A percentile compares a stretch with the other conserved stretches of the same genome.
phyloP scores from a whole-genome alignment of 2,329 filamentous ascomycete genomes.

The Dothistroma pini region DNA sequence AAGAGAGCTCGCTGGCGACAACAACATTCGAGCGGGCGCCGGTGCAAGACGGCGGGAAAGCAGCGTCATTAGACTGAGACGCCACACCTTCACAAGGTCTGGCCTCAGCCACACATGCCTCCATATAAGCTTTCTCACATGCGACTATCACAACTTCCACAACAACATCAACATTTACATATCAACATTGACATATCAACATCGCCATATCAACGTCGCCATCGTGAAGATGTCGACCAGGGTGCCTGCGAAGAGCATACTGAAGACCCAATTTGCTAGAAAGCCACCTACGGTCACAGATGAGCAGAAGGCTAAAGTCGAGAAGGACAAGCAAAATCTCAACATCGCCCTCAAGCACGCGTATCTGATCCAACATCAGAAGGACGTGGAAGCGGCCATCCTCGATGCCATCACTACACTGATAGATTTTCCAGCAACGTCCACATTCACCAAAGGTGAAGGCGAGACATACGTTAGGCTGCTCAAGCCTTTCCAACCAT shows the following conservation, averaged over 20 bases:
- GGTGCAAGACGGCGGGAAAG: not conserved
- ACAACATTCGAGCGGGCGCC: not conserved
- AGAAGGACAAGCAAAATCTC: slow-evolving; percentile 42
- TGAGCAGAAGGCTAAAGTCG: slow-evolving; percentile 30
- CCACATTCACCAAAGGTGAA: slow-evolving; percentile 55
- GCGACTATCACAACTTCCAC: not conserved
- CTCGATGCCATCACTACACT: slow-evolving; percentile 68
- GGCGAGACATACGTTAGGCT: slow-evolving; percentile 60
- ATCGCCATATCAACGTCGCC: not conserved
- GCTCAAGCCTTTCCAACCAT: slow-evolving; percentile 73
- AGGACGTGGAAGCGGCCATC: slow-evolving; percentile 71
- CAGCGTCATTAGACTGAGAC: not conserved
- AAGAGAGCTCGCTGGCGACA: not conserved
- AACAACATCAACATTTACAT: not conserved
- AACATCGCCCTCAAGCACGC: slow-evolving; percentile 79
- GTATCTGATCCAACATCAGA: slow-evolving; percentile 74
- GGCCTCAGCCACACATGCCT: too few species aligned
- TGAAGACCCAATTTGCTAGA: slow-evolving; percentile 42
- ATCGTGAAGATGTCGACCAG: slow-evolving; percentile 25
- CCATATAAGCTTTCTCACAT: not conserved
- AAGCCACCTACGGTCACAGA: slow-evolving; percentile 22
- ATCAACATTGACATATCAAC: not conserved
- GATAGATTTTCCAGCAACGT: slow-evolving; percentile 57
- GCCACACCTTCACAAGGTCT: not conserved
- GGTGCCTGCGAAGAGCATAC: slow-evolving; percentile 43